phyloP scores from a whole-genome alignment of 108 stramenopile species.

The Discostella stelligeroides region DNA sequence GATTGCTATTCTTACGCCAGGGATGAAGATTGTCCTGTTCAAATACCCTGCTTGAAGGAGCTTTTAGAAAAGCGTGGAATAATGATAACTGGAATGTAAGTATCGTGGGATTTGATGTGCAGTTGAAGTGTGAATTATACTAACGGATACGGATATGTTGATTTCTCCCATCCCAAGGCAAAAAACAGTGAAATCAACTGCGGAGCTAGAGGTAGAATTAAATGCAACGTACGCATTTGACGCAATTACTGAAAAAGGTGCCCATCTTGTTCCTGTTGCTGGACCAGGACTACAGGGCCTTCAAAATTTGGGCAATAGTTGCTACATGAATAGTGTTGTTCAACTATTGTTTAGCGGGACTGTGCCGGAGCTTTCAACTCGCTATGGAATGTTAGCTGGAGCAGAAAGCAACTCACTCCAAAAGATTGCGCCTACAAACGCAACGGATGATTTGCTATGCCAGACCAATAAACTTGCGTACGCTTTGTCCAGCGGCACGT shows the following conservation, averaged over 20 bases:
- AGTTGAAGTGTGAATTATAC: no score
- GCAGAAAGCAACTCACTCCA: constrained; percentile 44
- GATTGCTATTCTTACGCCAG: constrained; percentile 98
- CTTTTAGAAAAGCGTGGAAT: constrained; percentile 92
- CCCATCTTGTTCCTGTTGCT: constrained; percentile 78
- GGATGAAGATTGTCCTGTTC: constrained; percentile 97
- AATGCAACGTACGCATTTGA: constrained; percentile 94
- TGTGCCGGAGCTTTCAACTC: constrained; percentile 77
- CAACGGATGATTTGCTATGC: constrained; percentile 64
- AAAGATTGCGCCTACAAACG: constrained; percentile 48
- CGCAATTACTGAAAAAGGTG: constrained; percentile 93
- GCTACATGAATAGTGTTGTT: constrained; percentile 94
- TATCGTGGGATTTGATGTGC: not conserved
- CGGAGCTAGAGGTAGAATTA: constrained; percentile 96
- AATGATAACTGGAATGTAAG: constrained; percentile 66
- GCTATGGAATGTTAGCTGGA: constrained; percentile 65
- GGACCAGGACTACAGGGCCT: constrained; percentile 93
- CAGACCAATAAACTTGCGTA: constrained; percentile 81
- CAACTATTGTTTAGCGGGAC: constrained; percentile 79
- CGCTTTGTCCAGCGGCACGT: constrained; percentile 81
- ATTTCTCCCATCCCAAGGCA: constrained; percentile 34
- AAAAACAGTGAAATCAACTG: constrained; percentile 97
- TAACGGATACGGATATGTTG: not conserved
- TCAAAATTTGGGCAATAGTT: constrained; percentile 97
- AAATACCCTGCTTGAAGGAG: constrained; percentile 93